Evolutionary conservation across 345 rosid genomes (phyloP), one percentile per base, ranked within the genome.

Genomic region (Xanthoceras sorbifolium): DNA sequence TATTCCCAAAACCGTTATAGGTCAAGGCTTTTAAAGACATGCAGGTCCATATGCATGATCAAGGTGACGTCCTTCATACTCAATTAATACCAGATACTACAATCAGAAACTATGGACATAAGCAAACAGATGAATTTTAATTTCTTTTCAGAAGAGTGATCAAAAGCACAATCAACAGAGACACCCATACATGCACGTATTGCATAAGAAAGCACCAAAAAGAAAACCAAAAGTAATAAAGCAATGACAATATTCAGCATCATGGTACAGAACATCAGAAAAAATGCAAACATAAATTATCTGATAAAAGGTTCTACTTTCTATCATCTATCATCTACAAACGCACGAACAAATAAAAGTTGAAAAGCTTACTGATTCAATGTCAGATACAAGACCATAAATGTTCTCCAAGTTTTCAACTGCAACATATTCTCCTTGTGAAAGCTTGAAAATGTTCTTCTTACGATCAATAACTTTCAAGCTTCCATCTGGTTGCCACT

Each of bases 391-490:
- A 12, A 82, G 86, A 71, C 85, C 89, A 73, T 84, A 96, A 65
- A 96, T 86, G 76, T 94, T 96, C 87, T 96, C 99, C 88, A 94
- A 82, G 85, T 93, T 92, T 79, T 94, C 99, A 64, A 92, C 98
- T 1, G 99, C 99, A 64, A 96, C 97, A 61, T 96, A 96, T 78
- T 96, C 99, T 79, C 99, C 99, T 85, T 96, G 99, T 2, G 99
- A 94, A 42, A 96, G 97, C 79, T 96, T 96, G 72, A 94, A 96
- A 60, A 96, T 96, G 76, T 96, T 96, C 77, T 96, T 96, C 92
- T 91, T 92, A 17, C 99, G 84, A 75, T 96, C 99, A 48, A 96
- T 88, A 59, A 94, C 90, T 77, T 91, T 96, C 97, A 96, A 79
- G 87, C 97, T 93, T 80, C 97, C 99, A 72, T 96, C 87, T 4